phyloP scores from a whole-genome alignment of 306 rosid species.

The Castanea crenata region DNA sequence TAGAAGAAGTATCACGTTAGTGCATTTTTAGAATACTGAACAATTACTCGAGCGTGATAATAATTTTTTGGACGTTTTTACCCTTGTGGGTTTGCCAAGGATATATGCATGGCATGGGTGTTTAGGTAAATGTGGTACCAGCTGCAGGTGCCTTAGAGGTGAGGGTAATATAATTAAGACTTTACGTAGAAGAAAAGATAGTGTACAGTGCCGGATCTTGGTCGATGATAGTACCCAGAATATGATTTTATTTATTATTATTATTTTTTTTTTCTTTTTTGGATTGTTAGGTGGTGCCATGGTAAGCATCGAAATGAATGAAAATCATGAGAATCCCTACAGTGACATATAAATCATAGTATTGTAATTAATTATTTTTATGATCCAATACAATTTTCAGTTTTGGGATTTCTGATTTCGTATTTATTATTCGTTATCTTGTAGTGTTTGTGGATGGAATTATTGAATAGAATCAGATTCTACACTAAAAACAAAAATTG shows the following conservation, averaged over 20 bases:
- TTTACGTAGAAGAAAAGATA: constrained; percentile 49
- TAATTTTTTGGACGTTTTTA: neutral
- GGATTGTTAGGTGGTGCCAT: constrained; percentile 33
- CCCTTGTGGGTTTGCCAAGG: neutral
- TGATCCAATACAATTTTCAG: neutral
- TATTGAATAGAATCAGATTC: neutral
- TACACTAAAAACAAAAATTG: neutral
- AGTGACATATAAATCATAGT: constrained; percentile 11
- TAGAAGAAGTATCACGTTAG: too few species aligned
- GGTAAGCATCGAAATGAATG: constrained; percentile 40
- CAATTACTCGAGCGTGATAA: neutral
- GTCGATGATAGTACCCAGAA: constrained; percentile 17
- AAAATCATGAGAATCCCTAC: constrained; percentile 62
- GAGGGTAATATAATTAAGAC: constrained; percentile 27
- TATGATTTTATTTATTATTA: constrained; percentile 1
- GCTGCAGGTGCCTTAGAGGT: constrained; percentile 19
- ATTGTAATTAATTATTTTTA: neutral
- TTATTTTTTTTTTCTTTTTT: constrained; percentile 8
- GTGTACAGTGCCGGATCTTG: constrained; percentile 33
- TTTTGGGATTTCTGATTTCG: neutral
- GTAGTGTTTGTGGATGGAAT: neutral
- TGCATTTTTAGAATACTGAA: too few species aligned
- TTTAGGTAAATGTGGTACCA: constrained; percentile 15
- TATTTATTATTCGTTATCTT: neutral
- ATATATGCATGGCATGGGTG: constrained; percentile 21